Evolutionary conservation across 176 grass and related monocot species (phyloP), one percentile per base, ranked within the genome.

Genomic region (Phoenix dactylifera): DNA sequence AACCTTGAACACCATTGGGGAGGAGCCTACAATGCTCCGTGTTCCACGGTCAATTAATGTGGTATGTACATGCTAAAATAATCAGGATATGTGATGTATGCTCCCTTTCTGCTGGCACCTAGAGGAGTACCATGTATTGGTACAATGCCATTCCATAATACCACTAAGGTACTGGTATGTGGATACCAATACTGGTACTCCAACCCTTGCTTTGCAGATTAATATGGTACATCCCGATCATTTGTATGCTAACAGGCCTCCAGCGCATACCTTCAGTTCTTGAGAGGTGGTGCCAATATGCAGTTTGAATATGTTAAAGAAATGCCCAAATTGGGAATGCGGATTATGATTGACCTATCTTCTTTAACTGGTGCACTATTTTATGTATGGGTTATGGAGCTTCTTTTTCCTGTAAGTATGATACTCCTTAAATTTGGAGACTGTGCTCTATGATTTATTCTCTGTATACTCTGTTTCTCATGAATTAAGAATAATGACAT

Each of bases 391-490:
- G 64, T 51, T 60, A 58, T 82, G 57, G 35, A 82, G 24, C 73
- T 86, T 68, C 74, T 86, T 77, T 86, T 86, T 50, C 83, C 73
- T 68, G 83, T 86, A 86, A 35, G 32, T 35, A 35, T 35, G 32
- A 35, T 35, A 35, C 32, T 35, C 32, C 32, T 35, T 35, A 7
- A 35, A 35, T 35, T 35, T 35, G 32, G 32, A 28, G 26, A 35
- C 32, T 10, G 32, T 9, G 32, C 32, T 35, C 32, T 35, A 35
- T 35, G 2, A 35, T 35, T 10, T 35, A 9, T 35, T 35, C 6
- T 35, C 32, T 9, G 6, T 7, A 10, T 35, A 35, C 32, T 10
- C 32, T 35, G 6, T 35, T 35, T 35, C 32, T 35, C 32, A 35
- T 35, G 32, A 35, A 35, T 35, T 35, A 35, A 35, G 7, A 35